Evolutionary conservation across 192 early-diverging fungal genomes (phyloP), one percentile per base, ranked within the genome.

Genomic region (Gaertneriomyces sp.): DNA sequence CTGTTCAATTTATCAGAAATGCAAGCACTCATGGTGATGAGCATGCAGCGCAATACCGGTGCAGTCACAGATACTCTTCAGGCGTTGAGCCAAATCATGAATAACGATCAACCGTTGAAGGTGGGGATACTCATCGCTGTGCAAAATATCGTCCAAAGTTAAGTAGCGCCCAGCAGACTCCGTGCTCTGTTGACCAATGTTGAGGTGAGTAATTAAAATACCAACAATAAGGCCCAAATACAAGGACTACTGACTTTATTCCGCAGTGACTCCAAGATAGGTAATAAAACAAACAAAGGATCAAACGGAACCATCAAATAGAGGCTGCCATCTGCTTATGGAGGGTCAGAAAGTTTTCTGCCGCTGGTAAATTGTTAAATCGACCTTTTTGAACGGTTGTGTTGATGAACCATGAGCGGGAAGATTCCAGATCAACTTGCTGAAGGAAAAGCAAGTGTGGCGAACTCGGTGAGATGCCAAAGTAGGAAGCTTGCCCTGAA

Each of bases 71-170:
- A 65, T 19, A 4, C 10, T 38, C 8, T 12, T 4, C 2, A 67
- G 38, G 11, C 33, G 12, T 3, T 60, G 16, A 12, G 42, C 42
- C 8, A 67, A 25, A 17, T n/a, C 52, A 17, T 40, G 12, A 38
- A 67, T 45, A 11, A 9, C 47, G 3, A 4, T 17, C 16, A 67
- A 25, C 42, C 40, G 42, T 20, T 9, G 17, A 11, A 67, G 12
- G 4, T 38, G 40, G n/a, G 50, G 9, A 16, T 42, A 54, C 50
- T 38, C 43, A 10, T 69, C 69, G 40, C 42, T 44, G 61, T 64
- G 45, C 16, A 70, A 57, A 7, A 70, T 5, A 60, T 70, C 69
- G 42, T 70, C 69, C n/a, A 70, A 51, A 2, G 69, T 47, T 5
- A 70, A 43, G 42, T 49, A 70, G 7, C 10, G 4, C 11, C 69